Evolutionary conservation across 2,329 filamentous ascomycete species (phyloP), one percentile per base, ranked within the genome.

Genomic region (Exophiala sideris): DNA sequence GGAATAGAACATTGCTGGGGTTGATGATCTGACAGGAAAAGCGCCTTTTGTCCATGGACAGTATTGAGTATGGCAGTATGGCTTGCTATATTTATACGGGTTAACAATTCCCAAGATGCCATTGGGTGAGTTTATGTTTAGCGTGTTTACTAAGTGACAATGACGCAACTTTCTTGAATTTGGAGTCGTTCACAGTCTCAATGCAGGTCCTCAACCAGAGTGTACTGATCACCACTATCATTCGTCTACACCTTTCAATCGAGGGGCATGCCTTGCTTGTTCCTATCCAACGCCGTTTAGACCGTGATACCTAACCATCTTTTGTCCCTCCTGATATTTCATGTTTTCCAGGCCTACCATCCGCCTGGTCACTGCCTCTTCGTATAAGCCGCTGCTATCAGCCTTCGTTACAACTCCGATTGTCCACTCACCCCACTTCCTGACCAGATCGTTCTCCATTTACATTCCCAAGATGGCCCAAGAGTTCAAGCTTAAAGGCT

Each of bases 401-500:
- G 16, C 32, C 24, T 3, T 33, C 18, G 33, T 41, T 52, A n/a
- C 47, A 24, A 16, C 9, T 33, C 41, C 41, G 20, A 21, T 21
- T 16, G 20, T 39, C 20, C 20, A 24, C 10, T 20, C 36, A 33
- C 47, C 47, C 35, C 29, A 41, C 47, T 51, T 41, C 38, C 12
- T 35, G 20, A 21, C 49, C 38, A 54, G 45, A 48, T 14, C 48
- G 14, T 57, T 58, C 41, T 48, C 42, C 21, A 32, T 33, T 33
- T 18, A 34, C 18, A 14, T 52, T 10, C 11, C 46, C 50, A 61
- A 34, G 24, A 64, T 64, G 62, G 54, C 62, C 34, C 60, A 62
- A 56, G 56, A 62, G 42, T 64, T 58, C 48, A 62, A 62, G 39
- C 55, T 64, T 45, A 64, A 64, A 45, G 57, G 50, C 16, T 34